A percentile compares a stretch with the other conserved stretches of the same genome.
Evolutionary conservation across 495 filamentous ascomycete species (phyloP).

Genomic region (Penicillium pulvis): DNA sequence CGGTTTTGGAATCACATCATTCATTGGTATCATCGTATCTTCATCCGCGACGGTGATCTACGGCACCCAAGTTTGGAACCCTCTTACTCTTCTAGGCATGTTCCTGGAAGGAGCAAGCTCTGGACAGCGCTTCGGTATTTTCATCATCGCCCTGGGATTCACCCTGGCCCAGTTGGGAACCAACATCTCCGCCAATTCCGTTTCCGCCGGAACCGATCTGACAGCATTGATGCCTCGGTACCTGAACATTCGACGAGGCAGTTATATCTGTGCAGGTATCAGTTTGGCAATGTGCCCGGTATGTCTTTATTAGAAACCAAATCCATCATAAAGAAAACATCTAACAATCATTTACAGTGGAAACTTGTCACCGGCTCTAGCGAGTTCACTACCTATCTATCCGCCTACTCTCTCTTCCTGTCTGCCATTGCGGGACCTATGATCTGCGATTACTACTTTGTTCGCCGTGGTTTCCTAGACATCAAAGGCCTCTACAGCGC

Average conservation of each 20-base stretch:
- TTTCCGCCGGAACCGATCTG: constrained; percentile 89
- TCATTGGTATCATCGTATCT: constrained; percentile 92
- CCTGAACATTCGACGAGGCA: constrained; percentile 86
- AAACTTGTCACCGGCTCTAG: constrained; percentile 76
- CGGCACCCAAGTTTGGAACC: constrained; percentile 80
- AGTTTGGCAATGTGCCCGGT: constrained; percentile 86
- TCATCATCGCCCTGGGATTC: constrained; percentile 82
- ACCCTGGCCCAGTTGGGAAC: constrained; percentile 87
- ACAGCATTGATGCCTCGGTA: constrained; percentile 86
- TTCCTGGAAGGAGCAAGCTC: constrained; percentile 78
- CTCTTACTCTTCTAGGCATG: constrained; percentile 69
- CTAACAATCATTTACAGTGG: constrained; percentile 49
- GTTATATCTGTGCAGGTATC: constrained; percentile 82
- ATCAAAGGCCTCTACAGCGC: constrained; percentile 79
- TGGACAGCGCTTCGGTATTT: constrained; percentile 82
- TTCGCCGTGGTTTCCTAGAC: constrained; percentile 80
- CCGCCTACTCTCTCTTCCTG: constrained; percentile 93
- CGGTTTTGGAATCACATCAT: constrained; percentile 85
- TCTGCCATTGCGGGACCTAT: constrained; percentile 92
- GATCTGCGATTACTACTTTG: constrained; percentile 85
- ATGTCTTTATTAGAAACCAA: constrained; percentile 14
- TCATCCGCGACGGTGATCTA: constrained; percentile 83
- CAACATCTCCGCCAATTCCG: constrained; percentile 90
- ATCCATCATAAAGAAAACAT: not conserved
- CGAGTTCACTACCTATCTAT: constrained; percentile 92